Evolutionary conservation across 345 rosid species (phyloP), one percentile per base, ranked within the genome.

Genomic region (Eucalyptus caleyi): DNA sequence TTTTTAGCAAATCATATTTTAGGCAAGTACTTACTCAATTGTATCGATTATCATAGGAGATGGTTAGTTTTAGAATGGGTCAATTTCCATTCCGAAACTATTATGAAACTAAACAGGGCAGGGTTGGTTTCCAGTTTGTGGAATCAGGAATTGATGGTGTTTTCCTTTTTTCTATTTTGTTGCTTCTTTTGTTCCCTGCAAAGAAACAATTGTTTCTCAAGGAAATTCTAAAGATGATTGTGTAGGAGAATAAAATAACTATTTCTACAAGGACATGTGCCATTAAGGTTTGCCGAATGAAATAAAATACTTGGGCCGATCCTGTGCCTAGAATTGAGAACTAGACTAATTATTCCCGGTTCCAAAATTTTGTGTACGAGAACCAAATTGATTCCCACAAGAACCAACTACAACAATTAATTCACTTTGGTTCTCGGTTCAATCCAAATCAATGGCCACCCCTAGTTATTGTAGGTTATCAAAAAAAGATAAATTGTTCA

Each of bases 381-480:
- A 56, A 56, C 6, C 13, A 3, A 0, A 56, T 23, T 10, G 27
- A 56, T 56, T 56, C 13, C 62, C 30, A 56, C 30, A 0, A 0
- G 14, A 56, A 56, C 30, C 14, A 56, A 24, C 30, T 11, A 23
- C 6, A 56, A 56, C 30, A 56, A 26, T 2, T 2, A 24, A 23
- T 56, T 24, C 3, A 1, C 6, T 24, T 27, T 11, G 30, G 14
- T 56, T 23, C 3, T 5, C 0, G 0, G 14, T 56, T 56, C 30
- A 56, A 56, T 56, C 30, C 30, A 56, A 26, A 56, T 5, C 62
- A 23, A 26, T 24, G 13, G 13, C 10, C 62, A 56, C 3, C 30
- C 62, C 13, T 60, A 6, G 8, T 60, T 60, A 26, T 5, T 65
- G 72, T 1, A 1, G 16, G 37, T 15, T 65, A n/a, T 30, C 2